These are phyloP conservation scores for Globisporangium alternatum DNA, from an alignment of 352 stramenopile genomes.

Conservation along the genomic window DNA sequence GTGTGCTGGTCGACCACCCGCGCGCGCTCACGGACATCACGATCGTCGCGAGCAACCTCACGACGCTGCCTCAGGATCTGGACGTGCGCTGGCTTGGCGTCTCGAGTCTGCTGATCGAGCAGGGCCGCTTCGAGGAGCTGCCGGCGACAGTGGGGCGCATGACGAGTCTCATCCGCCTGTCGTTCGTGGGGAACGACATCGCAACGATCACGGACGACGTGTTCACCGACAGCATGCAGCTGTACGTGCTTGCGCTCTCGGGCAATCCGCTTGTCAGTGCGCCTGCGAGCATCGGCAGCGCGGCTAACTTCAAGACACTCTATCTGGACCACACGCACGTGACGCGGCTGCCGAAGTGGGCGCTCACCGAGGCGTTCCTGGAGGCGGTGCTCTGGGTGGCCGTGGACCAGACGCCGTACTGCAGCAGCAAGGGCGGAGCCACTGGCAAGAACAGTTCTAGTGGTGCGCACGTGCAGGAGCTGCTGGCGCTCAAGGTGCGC, in stretches of 20 bases:
- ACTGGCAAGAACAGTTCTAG: not conserved
- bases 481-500: slow-evolving; percentile 13
- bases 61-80: slow-evolving; percentile 8
- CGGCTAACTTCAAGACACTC: slow-evolving; percentile 13
- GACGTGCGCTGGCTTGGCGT: slow-evolving; percentile 9
- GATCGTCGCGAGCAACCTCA: slow-evolving; percentile 17
- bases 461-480: slow-evolving; percentile 1
- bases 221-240: slow-evolving; percentile 6
- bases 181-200: slow-evolving; percentile 12
- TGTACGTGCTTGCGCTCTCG: slow-evolving; percentile 13
- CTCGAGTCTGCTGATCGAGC: slow-evolving; percentile 8
- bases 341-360: slow-evolving; percentile 1
- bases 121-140: slow-evolving; percentile 1
- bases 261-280: slow-evolving; percentile 2
- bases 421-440: not conserved
- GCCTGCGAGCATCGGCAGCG: slow-evolving; percentile 1
- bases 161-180: slow-evolving; percentile 11
- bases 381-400: slow-evolving; percentile 13
- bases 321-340: slow-evolving; percentile 9
- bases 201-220: slow-evolving; percentile 1
- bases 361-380: slow-evolving; percentile 8
- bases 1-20: slow-evolving; percentile 7
- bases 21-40: slow-evolving; percentile 11
- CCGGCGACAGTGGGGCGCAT: slow-evolving; percentile 4
- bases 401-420: not conserved